A percentile compares a stretch with the other conserved stretches of the same genome.
These are phyloP conservation scores for Wickerhamiella dianesei DNA, from an alignment of 805 yeast genomes.

Conservation along the genomic window DNA sequence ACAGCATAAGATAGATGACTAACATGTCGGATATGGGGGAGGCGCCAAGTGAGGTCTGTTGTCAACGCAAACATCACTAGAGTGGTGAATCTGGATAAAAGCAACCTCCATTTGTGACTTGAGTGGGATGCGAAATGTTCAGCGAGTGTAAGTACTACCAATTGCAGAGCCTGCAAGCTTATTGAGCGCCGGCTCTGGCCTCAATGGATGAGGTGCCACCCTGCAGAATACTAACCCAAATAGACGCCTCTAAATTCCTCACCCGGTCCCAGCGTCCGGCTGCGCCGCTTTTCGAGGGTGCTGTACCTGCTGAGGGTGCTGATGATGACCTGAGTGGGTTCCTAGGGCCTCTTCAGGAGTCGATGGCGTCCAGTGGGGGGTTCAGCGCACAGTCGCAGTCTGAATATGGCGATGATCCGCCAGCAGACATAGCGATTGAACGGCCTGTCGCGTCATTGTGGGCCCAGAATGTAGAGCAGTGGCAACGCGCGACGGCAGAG, in stretches of 20 bases:
- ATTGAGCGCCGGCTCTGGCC: no score
- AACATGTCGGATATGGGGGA: neutral
- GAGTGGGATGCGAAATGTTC: neutral
- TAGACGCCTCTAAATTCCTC: slow-evolving; percentile 26
- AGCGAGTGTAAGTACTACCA: slow-evolving; percentile 1
- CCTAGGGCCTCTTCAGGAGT: slow-evolving; percentile 13
- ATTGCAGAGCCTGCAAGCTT: neutral
- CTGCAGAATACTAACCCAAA: neutral
- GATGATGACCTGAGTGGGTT: slow-evolving; percentile 18
- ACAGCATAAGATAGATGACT: neutral
- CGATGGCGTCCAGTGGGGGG: slow-evolving; percentile 7
- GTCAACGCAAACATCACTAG: neutral
- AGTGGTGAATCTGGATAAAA: neutral
- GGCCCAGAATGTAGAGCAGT: neutral
- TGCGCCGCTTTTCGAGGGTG: slow-evolving; percentile 20
- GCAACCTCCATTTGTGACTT: neutral
- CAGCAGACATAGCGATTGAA: slow-evolving; percentile 22
- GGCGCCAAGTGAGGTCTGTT: neutral
- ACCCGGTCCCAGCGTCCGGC: slow-evolving; percentile 23
- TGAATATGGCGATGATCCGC: slow-evolving; percentile 18
- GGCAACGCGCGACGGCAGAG: neutral
- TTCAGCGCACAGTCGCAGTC: slow-evolving; percentile 9
- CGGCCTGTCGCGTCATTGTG: slow-evolving; percentile 4
- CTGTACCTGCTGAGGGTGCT: slow-evolving; percentile 3
- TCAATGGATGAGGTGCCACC: no score